Evolutionary conservation across 2,329 filamentous ascomycete species (phyloP).

Genomic region (Ophiostoma australiae): DNA sequence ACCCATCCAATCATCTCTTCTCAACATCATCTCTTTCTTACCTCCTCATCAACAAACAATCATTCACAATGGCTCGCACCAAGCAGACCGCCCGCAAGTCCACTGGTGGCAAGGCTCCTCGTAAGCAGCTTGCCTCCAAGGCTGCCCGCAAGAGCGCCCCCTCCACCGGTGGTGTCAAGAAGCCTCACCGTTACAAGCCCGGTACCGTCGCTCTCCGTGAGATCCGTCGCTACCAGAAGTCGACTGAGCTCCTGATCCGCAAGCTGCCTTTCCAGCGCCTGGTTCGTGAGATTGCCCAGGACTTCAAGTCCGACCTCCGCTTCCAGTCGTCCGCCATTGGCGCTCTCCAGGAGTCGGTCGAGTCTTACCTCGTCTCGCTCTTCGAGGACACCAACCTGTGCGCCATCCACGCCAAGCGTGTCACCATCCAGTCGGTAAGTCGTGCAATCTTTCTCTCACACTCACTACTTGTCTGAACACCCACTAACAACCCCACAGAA

Average conservation of each 20-base stretch:
- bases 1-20: slow-evolving; percentile 32
- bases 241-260: slow-evolving; percentile 89
- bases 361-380: slow-evolving; percentile 96
- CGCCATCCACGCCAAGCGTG: slow-evolving; percentile 98
- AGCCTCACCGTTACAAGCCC: slow-evolving; percentile 86
- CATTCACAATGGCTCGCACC: slow-evolving; percentile 56
- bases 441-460: background rate
- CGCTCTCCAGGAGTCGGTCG: slow-evolving; percentile 95
- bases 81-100: slow-evolving; percentile 70
- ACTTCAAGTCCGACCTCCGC: slow-evolving; percentile 91
- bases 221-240: slow-evolving; percentile 97
- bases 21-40: slow-evolving; percentile 20
- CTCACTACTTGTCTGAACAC: slow-evolving; percentile 4
- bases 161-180: slow-evolving; percentile 95
- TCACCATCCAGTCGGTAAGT: slow-evolving; percentile 79
- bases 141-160: slow-evolving; percentile 97
- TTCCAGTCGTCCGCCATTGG: slow-evolving; percentile 99
- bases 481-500: slow-evolving; percentile 52
- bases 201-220: slow-evolving; percentile 96
- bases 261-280: slow-evolving; percentile 98
- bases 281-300: slow-evolving; percentile 90
- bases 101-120: slow-evolving; percentile 71
- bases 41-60: slow-evolving; percentile 27
- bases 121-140: slow-evolving; percentile 99
- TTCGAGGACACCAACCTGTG: slow-evolving; percentile 99